Percentiles rank a stretch among this genome's conserved stretches.
Conservation (phyloP, 1,284 basidiomycete genomes). For the Ustanciosporium gigantosporum region DNA sequence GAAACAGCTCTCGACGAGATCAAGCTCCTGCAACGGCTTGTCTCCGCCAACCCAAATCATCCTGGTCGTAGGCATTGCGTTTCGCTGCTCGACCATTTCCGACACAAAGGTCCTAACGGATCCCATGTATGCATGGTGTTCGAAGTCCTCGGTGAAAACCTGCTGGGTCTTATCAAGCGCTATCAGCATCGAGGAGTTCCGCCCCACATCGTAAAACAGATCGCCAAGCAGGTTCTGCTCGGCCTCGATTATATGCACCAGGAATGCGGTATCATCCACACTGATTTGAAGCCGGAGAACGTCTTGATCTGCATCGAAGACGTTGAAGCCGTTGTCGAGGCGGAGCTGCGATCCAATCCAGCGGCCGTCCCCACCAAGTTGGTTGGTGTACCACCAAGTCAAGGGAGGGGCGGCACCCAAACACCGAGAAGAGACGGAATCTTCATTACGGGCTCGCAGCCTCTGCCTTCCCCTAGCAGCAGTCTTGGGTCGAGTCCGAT, state of each 20-base stretch:
- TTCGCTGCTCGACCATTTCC: conserved; percentile 94
- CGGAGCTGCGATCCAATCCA: conserved; percentile 73
- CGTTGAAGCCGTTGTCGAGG: conserved; percentile 88
- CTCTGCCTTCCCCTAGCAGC: conserved; percentile 77
- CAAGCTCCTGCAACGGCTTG: conserved; percentile 92
- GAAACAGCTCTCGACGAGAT: conserved; percentile 99
- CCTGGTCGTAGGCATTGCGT: conserved; percentile 69
- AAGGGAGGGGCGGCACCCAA: conserved; percentile 94
- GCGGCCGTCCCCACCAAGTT: conserved; percentile 74
- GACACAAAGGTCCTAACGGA: conserved; percentile 93
- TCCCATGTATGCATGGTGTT: conserved; percentile 99
- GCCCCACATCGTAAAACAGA: conserved; percentile 89
- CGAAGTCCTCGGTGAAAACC: conserved; percentile 95
- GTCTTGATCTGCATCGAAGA: conserved; percentile 96
- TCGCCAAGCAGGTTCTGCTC: conserved; percentile 92
- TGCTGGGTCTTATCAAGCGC: conserved; percentile 95
- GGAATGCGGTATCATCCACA: conserved; percentile 83
- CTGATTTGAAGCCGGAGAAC: conserved; percentile 95
- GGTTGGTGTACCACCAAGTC: conserved; percentile 91
- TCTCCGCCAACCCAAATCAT: conserved; percentile 73
- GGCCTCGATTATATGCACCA: conserved; percentile 97
- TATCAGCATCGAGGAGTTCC: conserved; percentile 95
- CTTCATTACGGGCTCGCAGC: conserved; percentile 92
- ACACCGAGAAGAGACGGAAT: conserved; percentile 84
- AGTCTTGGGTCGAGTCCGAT: conserved; percentile 75